Percentiles rank a stretch among this genome's conserved stretches.
phyloP scores from a whole-genome alignment of 1,284 basidiomycete genomes.

The Puccinia brachypodii region DNA sequence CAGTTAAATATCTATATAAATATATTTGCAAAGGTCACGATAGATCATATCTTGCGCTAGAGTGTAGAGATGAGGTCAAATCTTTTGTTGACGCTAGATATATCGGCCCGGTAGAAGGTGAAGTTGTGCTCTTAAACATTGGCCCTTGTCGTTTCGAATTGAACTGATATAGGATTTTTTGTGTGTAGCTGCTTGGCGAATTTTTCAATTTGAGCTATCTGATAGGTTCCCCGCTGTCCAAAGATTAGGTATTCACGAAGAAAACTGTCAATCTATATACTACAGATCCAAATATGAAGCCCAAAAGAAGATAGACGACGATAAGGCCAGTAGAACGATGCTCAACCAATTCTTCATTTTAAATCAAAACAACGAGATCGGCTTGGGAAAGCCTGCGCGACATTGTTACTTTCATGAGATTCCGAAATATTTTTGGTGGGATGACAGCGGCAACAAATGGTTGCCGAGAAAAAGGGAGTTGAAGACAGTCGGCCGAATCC shows the following conservation, averaged over 20 bases:
- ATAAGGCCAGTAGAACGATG: neutral
- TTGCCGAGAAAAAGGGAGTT: neutral
- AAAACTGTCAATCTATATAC: slow-evolving; percentile 59
- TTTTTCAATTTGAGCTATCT: neutral
- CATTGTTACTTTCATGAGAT: neutral
- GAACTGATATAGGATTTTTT: too few species aligned
- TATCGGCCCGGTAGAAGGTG: slow-evolving; percentile 4
- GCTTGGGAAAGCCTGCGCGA: neutral
- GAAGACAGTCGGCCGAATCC: neutral
- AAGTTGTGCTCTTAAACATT: neutral
- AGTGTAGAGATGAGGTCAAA: neutral
- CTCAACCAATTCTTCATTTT: neutral
- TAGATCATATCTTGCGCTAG: neutral
- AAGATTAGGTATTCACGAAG: slow-evolving; percentile 56
- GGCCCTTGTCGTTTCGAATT: neutral
- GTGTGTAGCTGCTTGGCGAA: neutral
- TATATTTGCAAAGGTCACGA: slow-evolving; percentile 25
- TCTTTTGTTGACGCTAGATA: neutral
- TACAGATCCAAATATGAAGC: slow-evolving; percentile 49
- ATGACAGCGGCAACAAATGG: neutral
- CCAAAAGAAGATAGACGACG: slow-evolving; percentile 50
- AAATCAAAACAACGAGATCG: neutral
- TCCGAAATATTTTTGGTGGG: neutral
- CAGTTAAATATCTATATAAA: slow-evolving; percentile 27
- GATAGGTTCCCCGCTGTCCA: neutral